Percentiles rank a stretch among this genome's conserved stretches.
These are phyloP conservation scores for Porodaedalea pini DNA, from an alignment of 1,284 basidiomycete species.

Conservation along the genomic window DNA sequence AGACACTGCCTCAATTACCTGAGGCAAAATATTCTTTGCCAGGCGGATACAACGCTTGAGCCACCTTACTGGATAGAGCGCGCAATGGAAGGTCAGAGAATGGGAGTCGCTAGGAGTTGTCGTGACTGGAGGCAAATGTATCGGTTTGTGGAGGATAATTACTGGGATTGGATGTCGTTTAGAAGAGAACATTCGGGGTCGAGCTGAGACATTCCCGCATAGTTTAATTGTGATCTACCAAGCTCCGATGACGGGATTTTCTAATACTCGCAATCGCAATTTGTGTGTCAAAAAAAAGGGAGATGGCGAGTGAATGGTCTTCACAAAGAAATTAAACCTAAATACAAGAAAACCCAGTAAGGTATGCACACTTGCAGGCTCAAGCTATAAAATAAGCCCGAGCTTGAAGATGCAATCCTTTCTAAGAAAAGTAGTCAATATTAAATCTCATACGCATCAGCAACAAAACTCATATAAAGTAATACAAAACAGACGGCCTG, in stretches of 20 bases:
- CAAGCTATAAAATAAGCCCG: no score
- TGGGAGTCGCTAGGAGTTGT: background rate
- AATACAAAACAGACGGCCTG: no score
- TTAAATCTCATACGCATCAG: no score
- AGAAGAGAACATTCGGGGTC: background rate
- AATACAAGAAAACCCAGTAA: no score
- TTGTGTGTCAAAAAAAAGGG: no score
- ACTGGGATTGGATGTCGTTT: background rate
- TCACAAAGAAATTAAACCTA: no score
- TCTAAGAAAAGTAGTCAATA: no score
- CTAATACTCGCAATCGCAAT: no score
- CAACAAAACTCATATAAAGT: no score
- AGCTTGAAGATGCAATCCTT: no score
- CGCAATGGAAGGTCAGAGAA: background rate
- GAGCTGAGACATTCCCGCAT: background rate
- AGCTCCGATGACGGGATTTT: background rate
- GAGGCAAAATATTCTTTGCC: slow-evolving; percentile 40
- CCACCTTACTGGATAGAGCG: slow-evolving; percentile 17
- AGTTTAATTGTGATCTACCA: background rate
- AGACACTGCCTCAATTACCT: slow-evolving; percentile 44
- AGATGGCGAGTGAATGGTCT: no score
- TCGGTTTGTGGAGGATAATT: background rate
- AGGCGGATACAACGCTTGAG: slow-evolving; percentile 42
- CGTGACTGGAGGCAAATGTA: background rate
- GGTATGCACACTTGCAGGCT: no score